phyloP scores from a whole-genome alignment of 2,329 filamentous ascomycete species.

The Fusarium fujikuroi region DNA sequence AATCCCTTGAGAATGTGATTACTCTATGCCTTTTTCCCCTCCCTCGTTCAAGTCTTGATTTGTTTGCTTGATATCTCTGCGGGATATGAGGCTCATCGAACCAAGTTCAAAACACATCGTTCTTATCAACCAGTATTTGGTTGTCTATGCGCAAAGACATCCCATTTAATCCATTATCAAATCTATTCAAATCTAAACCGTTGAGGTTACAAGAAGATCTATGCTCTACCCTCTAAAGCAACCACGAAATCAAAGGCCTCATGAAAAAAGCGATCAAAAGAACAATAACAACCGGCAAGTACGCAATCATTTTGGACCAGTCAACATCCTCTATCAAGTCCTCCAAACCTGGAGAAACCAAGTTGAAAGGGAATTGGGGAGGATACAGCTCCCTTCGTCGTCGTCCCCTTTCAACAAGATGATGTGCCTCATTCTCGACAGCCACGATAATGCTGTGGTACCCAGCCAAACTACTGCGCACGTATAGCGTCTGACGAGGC shows the following conservation, averaged over 20 bases:
- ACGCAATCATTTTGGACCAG: constrained; percentile 19
- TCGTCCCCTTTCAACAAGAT: constrained; percentile 30
- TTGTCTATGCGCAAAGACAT: neutral
- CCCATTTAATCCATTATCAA: neutral
- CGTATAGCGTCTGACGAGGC: constrained; percentile 46
- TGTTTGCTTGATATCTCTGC: neutral
- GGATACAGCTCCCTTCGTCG: constrained; percentile 25
- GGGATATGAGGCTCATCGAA: neutral
- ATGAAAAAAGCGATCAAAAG: constrained; percentile 17
- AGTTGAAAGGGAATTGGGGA: constrained; percentile 15
- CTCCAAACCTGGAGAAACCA: constrained; percentile 30
- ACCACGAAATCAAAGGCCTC: neutral
- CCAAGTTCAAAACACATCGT: too few relatives aligned
- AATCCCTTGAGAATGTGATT: neutral
- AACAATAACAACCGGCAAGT: neutral
- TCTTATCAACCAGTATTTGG: neutral
- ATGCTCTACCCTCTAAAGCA: neutral
- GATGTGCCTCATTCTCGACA: constrained; percentile 40
- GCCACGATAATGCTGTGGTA: constrained; percentile 40
- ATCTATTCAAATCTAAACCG: neutral
- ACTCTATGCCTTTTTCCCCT: too few relatives aligned
- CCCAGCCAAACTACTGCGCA: constrained; percentile 32
- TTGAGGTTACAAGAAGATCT: neutral
- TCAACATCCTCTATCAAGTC: constrained; percentile 35
- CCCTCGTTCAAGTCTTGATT: neutral